Percentiles rank a stretch among this genome's conserved stretches.
Evolutionary conservation across 2,329 filamentous ascomycete genomes (phyloP).

Genomic region (Fusarium sp.): DNA sequence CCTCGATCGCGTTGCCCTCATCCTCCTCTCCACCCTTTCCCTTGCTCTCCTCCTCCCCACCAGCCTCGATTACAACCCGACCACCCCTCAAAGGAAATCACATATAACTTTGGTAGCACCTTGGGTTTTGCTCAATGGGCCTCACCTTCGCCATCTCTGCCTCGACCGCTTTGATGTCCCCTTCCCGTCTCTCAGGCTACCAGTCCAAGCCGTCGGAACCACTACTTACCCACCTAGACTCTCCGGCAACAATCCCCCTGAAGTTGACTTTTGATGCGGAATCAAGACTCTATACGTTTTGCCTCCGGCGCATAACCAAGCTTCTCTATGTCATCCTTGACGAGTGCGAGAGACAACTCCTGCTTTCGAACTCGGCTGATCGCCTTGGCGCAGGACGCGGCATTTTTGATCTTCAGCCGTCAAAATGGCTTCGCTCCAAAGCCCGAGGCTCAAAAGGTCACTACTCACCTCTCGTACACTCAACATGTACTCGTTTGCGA

Average conservation of each 20-base stretch:
- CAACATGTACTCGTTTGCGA: not conserved
- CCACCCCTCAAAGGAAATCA: not conserved
- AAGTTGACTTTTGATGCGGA: not conserved
- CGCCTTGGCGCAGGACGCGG: not conserved
- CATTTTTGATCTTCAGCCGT: not conserved
- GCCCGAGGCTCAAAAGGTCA: not conserved
- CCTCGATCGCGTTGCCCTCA: not conserved
- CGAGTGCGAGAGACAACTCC: not conserved
- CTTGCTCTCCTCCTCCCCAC: not conserved
- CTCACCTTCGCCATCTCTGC: too few relatives aligned
- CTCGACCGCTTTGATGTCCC: not conserved
- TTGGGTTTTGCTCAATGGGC: not conserved
- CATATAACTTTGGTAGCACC: not conserved
- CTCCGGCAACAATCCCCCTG: not conserved
- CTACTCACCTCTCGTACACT: not conserved
- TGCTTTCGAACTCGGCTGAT: not conserved
- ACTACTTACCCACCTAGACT: not conserved
- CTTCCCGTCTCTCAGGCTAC: not conserved
- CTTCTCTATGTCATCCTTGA: not conserved
- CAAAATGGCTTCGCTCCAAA: not conserved
- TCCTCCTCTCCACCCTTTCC: not conserved
- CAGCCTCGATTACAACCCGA: not conserved
- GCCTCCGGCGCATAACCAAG: not conserved
- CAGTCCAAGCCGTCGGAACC: not conserved
- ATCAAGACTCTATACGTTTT: not conserved